Conservation (phyloP, 2,329 filamentous ascomycete species). For the Penicillium brasilianum region DNA sequence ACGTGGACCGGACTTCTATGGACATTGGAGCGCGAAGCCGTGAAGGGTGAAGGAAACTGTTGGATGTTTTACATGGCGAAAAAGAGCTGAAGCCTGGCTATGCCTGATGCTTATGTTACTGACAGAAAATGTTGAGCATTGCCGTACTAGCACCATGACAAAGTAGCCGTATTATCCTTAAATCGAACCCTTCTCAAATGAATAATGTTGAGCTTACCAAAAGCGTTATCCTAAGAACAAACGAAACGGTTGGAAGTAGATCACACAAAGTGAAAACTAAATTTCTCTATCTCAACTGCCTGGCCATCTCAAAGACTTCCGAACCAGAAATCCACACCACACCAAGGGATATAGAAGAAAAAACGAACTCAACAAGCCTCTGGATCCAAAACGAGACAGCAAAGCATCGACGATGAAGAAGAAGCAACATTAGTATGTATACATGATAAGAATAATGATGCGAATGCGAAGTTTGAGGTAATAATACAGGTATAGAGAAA, state of each 20-base stretch:
- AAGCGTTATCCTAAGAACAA: too few species aligned
- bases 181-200: background rate
- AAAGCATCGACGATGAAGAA: conserved; percentile 5
- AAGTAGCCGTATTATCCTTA: background rate
- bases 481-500: conserved; percentile 25
- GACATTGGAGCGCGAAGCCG: too few species aligned
- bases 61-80: background rate
- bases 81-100: background rate
- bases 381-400: background rate
- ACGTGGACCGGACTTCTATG: background rate
- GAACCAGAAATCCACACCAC: background rate
- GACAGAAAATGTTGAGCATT: background rate
- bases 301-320: background rate
- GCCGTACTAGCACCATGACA: background rate
- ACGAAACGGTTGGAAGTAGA: too few species aligned
- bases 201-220: background rate
- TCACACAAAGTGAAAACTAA: background rate
- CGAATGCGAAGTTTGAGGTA: conserved; percentile 9
- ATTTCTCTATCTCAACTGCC: background rate
- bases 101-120: background rate
- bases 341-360: background rate
- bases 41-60: too few species aligned
- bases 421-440: conserved; percentile 25
- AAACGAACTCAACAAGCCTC: background rate
- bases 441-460: conserved; percentile 19